phyloP scores from a whole-genome alignment of 768 basidiomycete species.

The Brasilioporus rufonigricans region DNA sequence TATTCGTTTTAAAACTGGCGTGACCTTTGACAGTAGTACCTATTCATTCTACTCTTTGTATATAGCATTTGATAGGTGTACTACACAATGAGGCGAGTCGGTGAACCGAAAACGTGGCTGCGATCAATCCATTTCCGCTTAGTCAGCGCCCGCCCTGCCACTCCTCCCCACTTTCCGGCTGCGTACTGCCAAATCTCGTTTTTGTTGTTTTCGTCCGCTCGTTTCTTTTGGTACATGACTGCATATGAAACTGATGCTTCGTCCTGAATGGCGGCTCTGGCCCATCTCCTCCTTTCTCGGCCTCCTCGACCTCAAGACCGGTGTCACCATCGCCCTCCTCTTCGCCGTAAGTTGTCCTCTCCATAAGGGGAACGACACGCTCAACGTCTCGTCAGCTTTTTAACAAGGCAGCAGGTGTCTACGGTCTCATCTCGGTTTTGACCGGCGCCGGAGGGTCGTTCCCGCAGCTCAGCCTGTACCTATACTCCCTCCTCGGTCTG shows the following conservation, averaged over 20 bases:
- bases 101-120: too few relatives aligned
- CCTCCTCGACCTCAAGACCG: conserved; percentile 90
- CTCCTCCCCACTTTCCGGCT: not conserved
- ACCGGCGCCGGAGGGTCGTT: conserved; percentile 93
- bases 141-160: conserved; percentile 14
- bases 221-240: conserved; percentile 30
- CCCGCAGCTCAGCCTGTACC: conserved; percentile 87
- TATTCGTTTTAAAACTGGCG: not conserved
- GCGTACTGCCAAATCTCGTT: too few relatives aligned
- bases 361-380: not conserved
- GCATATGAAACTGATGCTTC: conserved; percentile 76
- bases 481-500: conserved; percentile 86
- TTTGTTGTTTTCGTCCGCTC: conserved; percentile 3
- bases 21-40: not conserved
- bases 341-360: conserved; percentile 86
- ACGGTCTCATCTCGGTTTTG: conserved; percentile 89
- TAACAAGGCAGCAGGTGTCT: conserved; percentile 98
- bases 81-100: not conserved
- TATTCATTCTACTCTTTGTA: not conserved
- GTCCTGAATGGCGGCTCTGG: conserved; percentile 81
- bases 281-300: conserved; percentile 82
- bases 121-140: conserved; percentile 2
- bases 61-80: too few relatives aligned
- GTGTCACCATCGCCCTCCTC: conserved; percentile 81
- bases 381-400: conserved; percentile 52